Percentiles rank a stretch among this genome's conserved stretches.
Evolutionary conservation across 2,329 filamentous ascomycete genomes (phyloP).

Genomic region (Lachnellula occidentalis): DNA sequence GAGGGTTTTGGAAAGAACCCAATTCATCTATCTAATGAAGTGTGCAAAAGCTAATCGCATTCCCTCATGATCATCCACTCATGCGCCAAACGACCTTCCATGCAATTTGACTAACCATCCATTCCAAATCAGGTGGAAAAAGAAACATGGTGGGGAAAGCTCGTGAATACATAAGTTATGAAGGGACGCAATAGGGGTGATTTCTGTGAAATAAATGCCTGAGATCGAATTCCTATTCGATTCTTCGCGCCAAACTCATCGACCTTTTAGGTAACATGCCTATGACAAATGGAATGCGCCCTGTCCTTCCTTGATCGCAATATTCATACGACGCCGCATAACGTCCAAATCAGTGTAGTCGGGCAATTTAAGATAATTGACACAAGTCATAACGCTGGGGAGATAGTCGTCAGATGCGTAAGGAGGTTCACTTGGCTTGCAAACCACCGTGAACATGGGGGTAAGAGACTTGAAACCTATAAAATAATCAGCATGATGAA

Average conservation of each 20-base stretch:
- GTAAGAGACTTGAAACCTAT: constrained; percentile 93
- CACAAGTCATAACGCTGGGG: constrained; percentile 99
- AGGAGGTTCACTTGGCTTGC: constrained; percentile 94
- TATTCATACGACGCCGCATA: constrained; percentile 71
- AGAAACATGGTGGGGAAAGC: constrained; percentile 15
- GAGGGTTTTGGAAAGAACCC: neutral
- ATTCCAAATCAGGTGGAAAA: constrained; percentile 9
- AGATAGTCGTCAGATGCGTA: constrained; percentile 94
- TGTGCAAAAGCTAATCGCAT: constrained; percentile 19
- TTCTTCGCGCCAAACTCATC: constrained; percentile 10
- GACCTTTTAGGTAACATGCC: constrained; percentile 14
- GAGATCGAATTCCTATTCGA: constrained; percentile 9
- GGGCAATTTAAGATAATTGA: constrained; percentile 96
- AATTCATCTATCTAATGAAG: constrained; percentile 26
- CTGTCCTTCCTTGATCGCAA: constrained; percentile 91
- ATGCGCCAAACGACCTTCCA: constrained; percentile 33
- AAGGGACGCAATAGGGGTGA: constrained; percentile 20
- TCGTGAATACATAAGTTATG: constrained; percentile 27
- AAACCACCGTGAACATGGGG: constrained; percentile 98
- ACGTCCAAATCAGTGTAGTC: constrained; percentile 79
- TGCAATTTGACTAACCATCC: constrained; percentile 29
- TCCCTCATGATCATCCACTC: constrained; percentile 18
- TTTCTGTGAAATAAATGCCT: constrained; percentile 17
- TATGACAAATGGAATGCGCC: constrained; percentile 95
- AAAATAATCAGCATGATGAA: constrained; percentile 30